Base-by-base conservation (phyloP, 148 eudicot genomes). In the Rhododendron ovatum region DNA sequence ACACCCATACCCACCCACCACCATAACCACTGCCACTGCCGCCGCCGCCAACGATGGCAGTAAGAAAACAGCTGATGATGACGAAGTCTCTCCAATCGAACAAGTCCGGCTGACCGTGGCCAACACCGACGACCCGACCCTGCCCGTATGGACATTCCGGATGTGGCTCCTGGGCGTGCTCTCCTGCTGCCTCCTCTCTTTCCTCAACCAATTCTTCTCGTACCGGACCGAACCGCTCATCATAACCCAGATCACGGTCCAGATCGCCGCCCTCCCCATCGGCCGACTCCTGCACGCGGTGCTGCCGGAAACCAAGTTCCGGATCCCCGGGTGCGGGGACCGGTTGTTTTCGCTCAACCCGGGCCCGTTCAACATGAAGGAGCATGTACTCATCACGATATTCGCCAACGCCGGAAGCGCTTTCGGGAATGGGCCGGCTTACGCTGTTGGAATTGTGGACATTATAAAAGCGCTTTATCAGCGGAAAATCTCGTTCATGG, bases 331-430 rank as follows among this genome's bases (percentile, higher is more conserved):
- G 77, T 92, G 87, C 14, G 99, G 98, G 74, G 10, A 92, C 3
- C 86, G 87, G 78, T 2, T 55, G 18, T 96, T 93, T 74, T 93
- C 98, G 0, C 84, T 96, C 1, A 96, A 96, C 85, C 99, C 98
- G 43, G 96, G 99, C 24, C 99, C 98, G 82, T 96, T 96, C 88
- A 96, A 96, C 87, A 92, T 93, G 89, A 96, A 96, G 89, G 98
- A 96, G 92, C 98, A 96, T 75, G 98, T 96, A 35, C 90, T 96
- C 59, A 95, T 96, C 2, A 87, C 96, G 0, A 92, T 96, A 2
- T 96, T 96, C 86, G 99, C 96, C 50, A 96, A 96, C 87, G 97
- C 98, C 28, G 99, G 99, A 5, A 88, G 90, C 82, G 98, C 99
- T 78, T 95, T 96, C 73, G 99, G 99, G 5, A 90, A 71, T 83